These are phyloP conservation scores for Xerocomus amazonicus DNA, from an alignment of 1,284 basidiomycete genomes.

Conservation along the genomic window DNA sequence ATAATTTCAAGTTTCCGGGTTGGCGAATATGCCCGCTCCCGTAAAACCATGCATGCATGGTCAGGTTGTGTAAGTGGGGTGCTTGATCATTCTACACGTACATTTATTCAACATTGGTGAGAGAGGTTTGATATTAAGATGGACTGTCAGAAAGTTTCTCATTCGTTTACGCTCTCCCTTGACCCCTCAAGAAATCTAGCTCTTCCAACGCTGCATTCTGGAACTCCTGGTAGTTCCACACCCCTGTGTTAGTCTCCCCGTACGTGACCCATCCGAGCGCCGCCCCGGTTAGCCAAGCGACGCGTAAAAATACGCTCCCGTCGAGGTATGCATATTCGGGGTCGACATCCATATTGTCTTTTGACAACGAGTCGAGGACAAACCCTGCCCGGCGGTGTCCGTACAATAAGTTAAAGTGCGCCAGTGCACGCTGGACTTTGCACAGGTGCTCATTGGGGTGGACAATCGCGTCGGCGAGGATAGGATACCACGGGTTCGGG, in stretches of 20 bases:
- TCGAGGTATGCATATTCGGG: slow-evolving; percentile 23
- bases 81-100: too few species aligned
- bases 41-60: too few species aligned
- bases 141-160: too few species aligned
- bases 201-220: slow-evolving; percentile 25
- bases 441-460: slow-evolving; percentile 57
- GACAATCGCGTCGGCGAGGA: slow-evolving; percentile 29
- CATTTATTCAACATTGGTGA: too few species aligned
- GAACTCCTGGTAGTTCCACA: slow-evolving; percentile 32
- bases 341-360: too few species aligned
- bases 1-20: too few species aligned
- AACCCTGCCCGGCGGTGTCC: slow-evolving; percentile 40
- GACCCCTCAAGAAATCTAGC: slow-evolving; percentile 23
- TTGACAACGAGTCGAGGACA: too few species aligned
- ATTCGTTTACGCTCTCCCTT: too few species aligned
- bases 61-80: too few species aligned
- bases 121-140: too few species aligned
- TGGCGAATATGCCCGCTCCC: too few species aligned
- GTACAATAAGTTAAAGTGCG: slow-evolving; percentile 50
- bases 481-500: slow-evolving; percentile 31
- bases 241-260: slow-evolving; percentile 34
- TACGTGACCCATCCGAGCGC: slow-evolving; percentile 53
- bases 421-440: slow-evolving; percentile 56
- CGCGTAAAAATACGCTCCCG: too few species aligned
- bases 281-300: slow-evolving; percentile 19